phyloP scores from a whole-genome alignment of 2,329 filamentous ascomycete genomes.

The Geosmithia putterillii region DNA sequence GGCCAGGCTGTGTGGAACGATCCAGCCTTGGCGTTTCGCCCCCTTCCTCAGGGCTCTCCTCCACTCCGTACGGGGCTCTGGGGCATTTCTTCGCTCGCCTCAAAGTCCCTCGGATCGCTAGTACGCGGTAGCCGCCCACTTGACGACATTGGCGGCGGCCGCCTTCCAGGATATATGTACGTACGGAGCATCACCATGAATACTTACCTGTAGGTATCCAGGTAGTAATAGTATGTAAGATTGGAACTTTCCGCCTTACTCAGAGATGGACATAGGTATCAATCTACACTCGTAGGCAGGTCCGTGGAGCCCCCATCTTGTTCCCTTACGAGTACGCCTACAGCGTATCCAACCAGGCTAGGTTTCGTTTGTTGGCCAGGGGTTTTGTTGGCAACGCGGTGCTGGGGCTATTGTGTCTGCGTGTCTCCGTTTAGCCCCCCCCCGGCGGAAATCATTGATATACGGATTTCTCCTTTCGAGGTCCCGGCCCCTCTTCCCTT shows the following conservation, averaged over 20 bases:
- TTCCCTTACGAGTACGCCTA: neutral
- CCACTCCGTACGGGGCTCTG: neutral
- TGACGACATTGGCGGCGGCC: neutral
- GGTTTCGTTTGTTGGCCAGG: neutral
- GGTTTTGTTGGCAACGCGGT: neutral
- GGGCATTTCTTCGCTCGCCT: neutral
- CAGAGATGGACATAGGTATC: neutral
- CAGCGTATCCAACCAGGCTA: too few species aligned
- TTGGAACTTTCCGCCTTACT: neutral
- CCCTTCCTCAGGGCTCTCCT: neutral
- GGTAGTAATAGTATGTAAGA: neutral
- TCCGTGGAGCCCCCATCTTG: neutral
- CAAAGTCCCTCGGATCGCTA: neutral
- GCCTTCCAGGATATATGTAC: neutral
- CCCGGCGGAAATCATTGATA: neutral
- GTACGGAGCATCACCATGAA: neutral
- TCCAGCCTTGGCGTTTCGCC: neutral
- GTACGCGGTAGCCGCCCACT: neutral
- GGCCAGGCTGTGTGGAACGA: neutral
- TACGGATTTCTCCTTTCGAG: neutral
- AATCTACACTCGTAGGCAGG: neutral
- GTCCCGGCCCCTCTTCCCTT: neutral
- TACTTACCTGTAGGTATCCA: neutral
- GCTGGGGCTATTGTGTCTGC: too few species aligned
- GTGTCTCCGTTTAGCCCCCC: too few species aligned